Base-by-base conservation (phyloP, 164 flowering plant species). In the Annona squamosa region DNA sequence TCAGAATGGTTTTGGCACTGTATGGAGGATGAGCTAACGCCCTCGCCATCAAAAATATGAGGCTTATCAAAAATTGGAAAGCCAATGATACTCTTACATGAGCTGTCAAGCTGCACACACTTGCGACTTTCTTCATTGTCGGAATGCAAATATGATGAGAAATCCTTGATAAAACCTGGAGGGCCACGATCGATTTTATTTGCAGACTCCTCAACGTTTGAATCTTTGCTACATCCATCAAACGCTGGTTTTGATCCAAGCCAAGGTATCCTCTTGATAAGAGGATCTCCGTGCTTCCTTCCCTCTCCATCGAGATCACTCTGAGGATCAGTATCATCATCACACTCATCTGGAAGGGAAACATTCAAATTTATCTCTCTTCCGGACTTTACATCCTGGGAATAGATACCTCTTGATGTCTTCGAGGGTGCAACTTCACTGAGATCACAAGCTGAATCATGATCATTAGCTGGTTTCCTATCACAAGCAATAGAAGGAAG, bases 31-130 rank as follows among this genome's bases (percentile, higher is more conserved):
- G 76, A 77, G 45, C 10, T 77, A 13, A 82, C 78, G 13, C 76
- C 57, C 46, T 76, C 84, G 5, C 82, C 80, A 73, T 80, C 79
- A 6, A 76, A 71, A 45, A 65, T 71, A 57, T 45, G 71, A 73
- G 86, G 70, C 41, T 76, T 81, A 42, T 78, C 86, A 71, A 84
- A 83, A 70, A 86, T 82, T 48, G 98, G 83, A 83, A 87, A 70
- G 19, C 96, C 96, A 73, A 85, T 77, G 79, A 86, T 85, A 75
- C 87, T 90, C 68, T 71, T 80, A 63, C 77, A 48, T 17, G 76
- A 76, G 47, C 74, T 48, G 65, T 80, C 81, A 46, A 69, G 71
- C 5, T 3, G 48, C 69, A 81, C 83, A 56, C 10, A 43, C 74
- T 48, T 80, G 48, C 79, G 68, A 2, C 75, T 17, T 47, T 75